phyloP scores from a whole-genome alignment of 2,329 filamentous ascomycete genomes.

The Penicillium sp. region DNA sequence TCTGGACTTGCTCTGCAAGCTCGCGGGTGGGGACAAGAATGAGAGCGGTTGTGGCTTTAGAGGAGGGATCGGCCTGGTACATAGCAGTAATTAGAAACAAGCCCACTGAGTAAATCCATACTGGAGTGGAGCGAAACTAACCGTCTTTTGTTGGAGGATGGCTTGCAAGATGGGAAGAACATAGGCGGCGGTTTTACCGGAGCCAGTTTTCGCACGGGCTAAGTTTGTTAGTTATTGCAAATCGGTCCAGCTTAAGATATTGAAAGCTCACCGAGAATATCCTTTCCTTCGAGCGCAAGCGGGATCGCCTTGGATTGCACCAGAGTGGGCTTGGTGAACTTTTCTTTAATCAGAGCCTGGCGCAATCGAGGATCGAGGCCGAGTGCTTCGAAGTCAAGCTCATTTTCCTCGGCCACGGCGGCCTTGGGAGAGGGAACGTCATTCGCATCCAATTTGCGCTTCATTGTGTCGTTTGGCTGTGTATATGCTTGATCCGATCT shows the following conservation, averaged over 20 bases:
- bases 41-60: slow-evolving; percentile 67
- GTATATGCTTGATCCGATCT: slow-evolving; percentile 8
- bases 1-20: slow-evolving; percentile 86
- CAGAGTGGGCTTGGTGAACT: slow-evolving; percentile 82
- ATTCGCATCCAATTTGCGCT: slow-evolving; percentile 53
- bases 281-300: slow-evolving; percentile 79
- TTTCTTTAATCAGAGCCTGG: slow-evolving; percentile 80
- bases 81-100: slow-evolving; percentile 4
- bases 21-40: slow-evolving; percentile 94
- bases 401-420: slow-evolving; percentile 27
- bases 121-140: slow-evolving; percentile 32
- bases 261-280: slow-evolving; percentile 65
- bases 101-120: neutral
- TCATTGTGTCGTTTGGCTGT: slow-evolving; percentile 41
- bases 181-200: slow-evolving; percentile 97
- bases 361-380: slow-evolving; percentile 82
- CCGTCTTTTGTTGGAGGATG: slow-evolving; percentile 76
- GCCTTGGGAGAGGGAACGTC: slow-evolving; percentile 46
- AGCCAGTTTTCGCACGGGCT: slow-evolving; percentile 91
- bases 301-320: slow-evolving; percentile 89
- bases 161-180: slow-evolving; percentile 83
- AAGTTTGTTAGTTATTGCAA: slow-evolving; percentile 20
- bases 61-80: slow-evolving; percentile 36
- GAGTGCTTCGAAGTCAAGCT: slow-evolving; percentile 70
- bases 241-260: neutral